Base-by-base conservation (phyloP, 2,329 filamentous ascomycete species). In the Xylariomycetidae sp. region DNA sequence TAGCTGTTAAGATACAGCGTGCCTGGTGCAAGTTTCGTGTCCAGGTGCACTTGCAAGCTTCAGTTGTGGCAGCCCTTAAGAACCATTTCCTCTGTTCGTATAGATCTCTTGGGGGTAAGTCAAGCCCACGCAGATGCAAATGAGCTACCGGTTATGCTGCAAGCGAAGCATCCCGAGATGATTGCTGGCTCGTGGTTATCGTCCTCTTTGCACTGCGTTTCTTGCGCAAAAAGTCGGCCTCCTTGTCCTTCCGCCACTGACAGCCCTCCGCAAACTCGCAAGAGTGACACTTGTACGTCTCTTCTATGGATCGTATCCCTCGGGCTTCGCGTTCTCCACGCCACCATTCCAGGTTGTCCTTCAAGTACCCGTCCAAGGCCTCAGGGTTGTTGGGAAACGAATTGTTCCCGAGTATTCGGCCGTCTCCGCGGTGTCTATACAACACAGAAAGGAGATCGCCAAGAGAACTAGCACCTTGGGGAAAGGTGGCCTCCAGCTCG, bases 221-320 rank as follows among this genome's bases (percentile, higher is more conserved):
- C 31, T 42, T 46, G 19, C 32, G 42, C 20, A 52, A 25, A 17
- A 49, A 44, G 52, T 83, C 76, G 39, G 76, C 70, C 34, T 89
- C 76, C 58, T 84, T 81, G 9, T 68, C 68, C 47, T 72, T 68
- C 23, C 89, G 69, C 90, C 90, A 96, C 10, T 73, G 70, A 56
- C 90, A 96, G 2, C 66, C 69, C 3, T 85, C 79, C 0, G 72
- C 76, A 57, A 95, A 95, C 45, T 94, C 87, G 52, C 90, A 96
- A 16, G 71, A 76, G 14, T 77, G 66, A 55, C 90, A 96, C 57
- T 95, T 96, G 61, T 82, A 94, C 0, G 86, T 85, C 47, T 95
- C 89, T 50, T 89, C 81, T 6, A 93, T 72, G 6, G 76, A 70
- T n/a, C n/a, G n/a, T 3, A 95, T 89, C 0, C 90, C 90, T 6